These are phyloP conservation scores for Thamnidium elegans DNA, from an alignment of 192 early-diverging fungal species.

Conservation along the genomic window DNA sequence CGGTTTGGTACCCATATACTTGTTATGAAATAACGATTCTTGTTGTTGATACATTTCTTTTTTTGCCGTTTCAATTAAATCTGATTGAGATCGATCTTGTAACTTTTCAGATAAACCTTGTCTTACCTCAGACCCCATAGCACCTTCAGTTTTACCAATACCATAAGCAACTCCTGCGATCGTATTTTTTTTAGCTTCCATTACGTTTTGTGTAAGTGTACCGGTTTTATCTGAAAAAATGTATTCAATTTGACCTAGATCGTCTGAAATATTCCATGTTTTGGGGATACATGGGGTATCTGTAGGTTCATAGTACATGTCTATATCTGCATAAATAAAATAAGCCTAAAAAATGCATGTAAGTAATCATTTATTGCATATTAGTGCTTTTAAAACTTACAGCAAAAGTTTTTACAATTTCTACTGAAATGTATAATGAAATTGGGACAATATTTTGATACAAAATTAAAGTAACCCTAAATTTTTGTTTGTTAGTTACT, in stretches of 20 bases:
- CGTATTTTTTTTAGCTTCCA: constrained; percentile 91
- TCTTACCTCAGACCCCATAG: constrained; percentile 40
- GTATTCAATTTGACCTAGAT: constrained; percentile 94
- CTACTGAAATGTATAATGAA: constrained; percentile 90
- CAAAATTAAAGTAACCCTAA: constrained; percentile 79
- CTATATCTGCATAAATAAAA: constrained; percentile 88
- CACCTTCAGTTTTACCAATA: constrained; percentile 54
- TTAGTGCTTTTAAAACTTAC: constrained; percentile 35
- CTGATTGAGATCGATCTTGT: constrained; percentile 11
- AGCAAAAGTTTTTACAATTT: constrained; percentile 88
- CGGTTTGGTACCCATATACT: constrained; percentile 58
- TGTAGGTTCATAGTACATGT: constrained; percentile 84
- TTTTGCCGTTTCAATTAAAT: constrained; percentile 30
- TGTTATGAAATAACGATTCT: constrained; percentile 55
- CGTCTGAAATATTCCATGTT: constrained; percentile 91
- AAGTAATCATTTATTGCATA: neutral
- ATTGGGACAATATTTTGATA: constrained; percentile 98
- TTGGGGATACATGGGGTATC: constrained; percentile 81
- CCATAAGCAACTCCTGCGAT: constrained; percentile 91
- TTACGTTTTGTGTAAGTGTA: constrained; percentile 93
- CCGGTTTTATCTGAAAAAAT: constrained; percentile 98
- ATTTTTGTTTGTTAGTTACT: neutral
- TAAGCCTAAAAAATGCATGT: constrained; percentile 56
- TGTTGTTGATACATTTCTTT: constrained; percentile 59
- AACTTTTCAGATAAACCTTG: constrained; percentile 8